A percentile compares a stretch with the other conserved stretches of the same genome.
phyloP scores from a whole-genome alignment of 1,139 yeast genomes.

The Saccharomyces hybrid region DNA sequence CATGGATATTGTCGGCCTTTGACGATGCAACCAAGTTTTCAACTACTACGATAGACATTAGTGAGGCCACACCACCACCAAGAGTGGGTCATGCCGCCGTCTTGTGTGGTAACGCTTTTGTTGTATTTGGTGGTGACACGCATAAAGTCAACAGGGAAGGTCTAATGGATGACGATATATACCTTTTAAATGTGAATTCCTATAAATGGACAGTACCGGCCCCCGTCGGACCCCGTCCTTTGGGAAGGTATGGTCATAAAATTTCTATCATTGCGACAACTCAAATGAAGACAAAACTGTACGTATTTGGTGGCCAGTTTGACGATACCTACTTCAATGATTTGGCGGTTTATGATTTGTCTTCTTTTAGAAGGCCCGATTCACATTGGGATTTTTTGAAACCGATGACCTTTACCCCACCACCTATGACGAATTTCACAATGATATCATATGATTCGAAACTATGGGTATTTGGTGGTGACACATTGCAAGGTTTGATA shows the following conservation, averaged over 20 bases:
- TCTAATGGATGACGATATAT: slow-evolving; percentile 78
- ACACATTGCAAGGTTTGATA: slow-evolving; percentile 66
- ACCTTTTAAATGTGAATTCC: slow-evolving; percentile 83
- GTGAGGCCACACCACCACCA: slow-evolving; percentile 80
- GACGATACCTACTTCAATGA: slow-evolving; percentile 85
- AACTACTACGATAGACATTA: slow-evolving; percentile 60
- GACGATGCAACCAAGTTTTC: slow-evolving; percentile 37
- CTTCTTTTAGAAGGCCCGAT: slow-evolving; percentile 76
- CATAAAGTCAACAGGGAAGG: slow-evolving; percentile 72
- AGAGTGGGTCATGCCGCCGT: slow-evolving; percentile 95
- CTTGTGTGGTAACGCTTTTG: slow-evolving; percentile 89
- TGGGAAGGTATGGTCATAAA: slow-evolving; percentile 92
- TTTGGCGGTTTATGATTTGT: slow-evolving; percentile 76
- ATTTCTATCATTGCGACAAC: slow-evolving; percentile 52
- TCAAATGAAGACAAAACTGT: slow-evolving; percentile 63
- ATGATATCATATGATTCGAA: slow-evolving; percentile 75
- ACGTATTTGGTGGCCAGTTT: slow-evolving; percentile 91
- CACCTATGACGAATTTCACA: slow-evolving; percentile 87
- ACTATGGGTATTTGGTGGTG: slow-evolving; percentile 90
- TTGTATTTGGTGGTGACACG: slow-evolving; percentile 95
- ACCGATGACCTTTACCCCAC: slow-evolving; percentile 55
- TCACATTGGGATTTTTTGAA: slow-evolving; percentile 77
- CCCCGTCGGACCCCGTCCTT: slow-evolving; percentile 75
- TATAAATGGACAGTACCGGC: slow-evolving; percentile 85
- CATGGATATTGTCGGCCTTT: slow-evolving; percentile 67